Conservation (phyloP, 116 monocot genomes). For the Trichopus zeylanicus region DNA sequence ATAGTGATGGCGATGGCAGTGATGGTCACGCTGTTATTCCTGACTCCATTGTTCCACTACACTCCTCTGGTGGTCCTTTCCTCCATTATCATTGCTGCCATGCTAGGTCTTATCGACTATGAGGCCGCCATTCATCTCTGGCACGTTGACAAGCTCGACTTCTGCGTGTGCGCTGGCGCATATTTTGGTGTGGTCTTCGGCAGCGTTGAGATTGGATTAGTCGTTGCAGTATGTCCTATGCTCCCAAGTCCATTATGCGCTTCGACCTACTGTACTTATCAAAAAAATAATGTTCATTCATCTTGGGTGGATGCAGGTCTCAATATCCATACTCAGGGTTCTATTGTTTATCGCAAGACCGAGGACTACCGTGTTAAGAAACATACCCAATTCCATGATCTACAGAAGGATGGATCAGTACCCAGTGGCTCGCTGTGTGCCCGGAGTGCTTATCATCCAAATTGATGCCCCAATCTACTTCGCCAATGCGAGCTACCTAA, state of each 20-base stretch:
- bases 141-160: conserved; percentile 92
- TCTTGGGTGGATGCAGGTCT: neutral
- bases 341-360: neutral
- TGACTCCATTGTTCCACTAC: conserved; percentile 86
- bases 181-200: conserved; percentile 91
- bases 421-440: neutral
- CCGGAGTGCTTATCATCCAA: neutral
- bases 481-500: neutral
- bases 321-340: neutral
- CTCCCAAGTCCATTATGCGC: too few species aligned
- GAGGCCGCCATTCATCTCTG: conserved; percentile 60
- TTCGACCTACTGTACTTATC: too few species aligned
- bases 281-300: too few species aligned
- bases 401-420: neutral
- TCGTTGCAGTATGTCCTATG: conserved; percentile 45
- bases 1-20: conserved; percentile 81
- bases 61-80: conserved; percentile 92
- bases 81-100: conserved; percentile 81
- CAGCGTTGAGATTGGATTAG: conserved; percentile 72
- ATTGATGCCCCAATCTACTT: neutral
- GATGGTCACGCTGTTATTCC: conserved; percentile 70
- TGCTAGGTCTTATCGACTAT: conserved; percentile 85
- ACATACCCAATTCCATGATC: neutral
- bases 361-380: neutral
- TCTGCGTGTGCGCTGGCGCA: conserved; percentile 64